A percentile compares a stretch with the other conserved stretches of the same genome.
phyloP scores from a whole-genome alignment of 352 stramenopile genomes.

The Aphanomyces astaci region DNA sequence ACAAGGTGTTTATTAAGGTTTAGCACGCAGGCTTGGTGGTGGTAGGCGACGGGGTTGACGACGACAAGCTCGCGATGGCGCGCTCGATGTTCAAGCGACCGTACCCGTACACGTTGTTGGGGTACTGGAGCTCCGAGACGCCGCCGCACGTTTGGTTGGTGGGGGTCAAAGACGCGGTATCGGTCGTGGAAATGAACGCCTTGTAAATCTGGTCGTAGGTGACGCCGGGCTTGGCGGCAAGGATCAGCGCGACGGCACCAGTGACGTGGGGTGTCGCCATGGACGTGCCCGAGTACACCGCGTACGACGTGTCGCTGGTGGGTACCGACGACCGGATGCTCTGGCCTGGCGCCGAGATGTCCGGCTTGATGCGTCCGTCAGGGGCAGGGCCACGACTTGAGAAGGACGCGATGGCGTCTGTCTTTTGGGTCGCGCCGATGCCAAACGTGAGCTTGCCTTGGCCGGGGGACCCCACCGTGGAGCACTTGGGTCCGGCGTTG shows the following conservation, averaged over 20 bases:
- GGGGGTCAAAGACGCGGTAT: neutral
- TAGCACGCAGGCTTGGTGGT: too few species aligned
- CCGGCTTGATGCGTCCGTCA: conserved; percentile 29
- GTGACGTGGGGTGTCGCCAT: conserved; percentile 31
- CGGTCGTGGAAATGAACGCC: neutral
- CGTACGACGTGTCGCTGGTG: conserved; percentile 26
- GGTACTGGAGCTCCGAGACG: neutral
- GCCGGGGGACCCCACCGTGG: conserved; percentile 25
- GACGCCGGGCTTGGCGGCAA: conserved; percentile 24
- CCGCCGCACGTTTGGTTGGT: neutral
- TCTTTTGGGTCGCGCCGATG: conserved; percentile 26
- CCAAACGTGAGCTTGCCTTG: conserved; percentile 29
- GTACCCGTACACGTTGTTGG: neutral
- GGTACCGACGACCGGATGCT: conserved; percentile 24
- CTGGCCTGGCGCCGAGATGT: conserved; percentile 28
- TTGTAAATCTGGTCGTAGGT: conserved; percentile 23
- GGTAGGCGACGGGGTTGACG: too few species aligned
- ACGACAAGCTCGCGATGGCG: neutral
- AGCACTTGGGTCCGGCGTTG: conserved; percentile 28
- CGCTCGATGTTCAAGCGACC: conserved; percentile 11
- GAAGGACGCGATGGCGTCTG: conserved; percentile 26
- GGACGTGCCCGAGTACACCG: conserved; percentile 27
- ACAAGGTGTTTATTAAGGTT: too few species aligned
- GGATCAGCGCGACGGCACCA: conserved; percentile 26
- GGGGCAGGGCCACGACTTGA: conserved; percentile 26